phyloP scores from a whole-genome alignment of 306 rosid genomes.

The Castanea mollissima region DNA sequence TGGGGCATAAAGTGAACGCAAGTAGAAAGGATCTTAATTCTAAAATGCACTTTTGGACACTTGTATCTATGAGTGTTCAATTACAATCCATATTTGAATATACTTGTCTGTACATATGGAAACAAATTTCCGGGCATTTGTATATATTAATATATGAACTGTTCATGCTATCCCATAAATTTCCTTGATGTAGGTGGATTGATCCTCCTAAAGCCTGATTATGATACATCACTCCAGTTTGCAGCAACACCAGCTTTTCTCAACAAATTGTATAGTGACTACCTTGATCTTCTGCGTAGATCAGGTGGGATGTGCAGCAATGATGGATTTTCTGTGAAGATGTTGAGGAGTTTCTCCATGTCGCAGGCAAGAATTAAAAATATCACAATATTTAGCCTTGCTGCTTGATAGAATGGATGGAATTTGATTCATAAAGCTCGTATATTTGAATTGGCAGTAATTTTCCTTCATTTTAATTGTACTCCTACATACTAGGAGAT shows the following conservation, averaged over 20 bases:
- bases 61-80: neutral
- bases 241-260: conserved; percentile 84
- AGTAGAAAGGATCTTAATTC: too few relatives aligned
- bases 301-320: conserved; percentile 42
- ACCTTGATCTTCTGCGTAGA: conserved; percentile 50
- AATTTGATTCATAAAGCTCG: neutral
- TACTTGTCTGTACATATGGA: too few relatives aligned
- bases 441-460: too few relatives aligned
- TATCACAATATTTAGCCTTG: neutral
- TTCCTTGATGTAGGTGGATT: conserved; percentile 52
- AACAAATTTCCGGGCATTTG: too few relatives aligned
- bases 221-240: conserved; percentile 53
- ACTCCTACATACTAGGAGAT: conserved; percentile 62
- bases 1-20: too few relatives aligned
- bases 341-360: conserved; percentile 48
- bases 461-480: neutral
- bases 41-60: too few relatives aligned
- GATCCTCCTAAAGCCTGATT: conserved; percentile 46
- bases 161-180: neutral
- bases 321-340: conserved; percentile 39
- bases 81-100: too few relatives aligned
- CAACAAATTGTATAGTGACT: conserved; percentile 70
- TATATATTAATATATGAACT: neutral
- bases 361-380: conserved; percentile 52
- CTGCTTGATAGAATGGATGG: neutral